phyloP scores from a whole-genome alignment of 768 basidiomycete species.

The Coprinopsis marcescibilis region DNA sequence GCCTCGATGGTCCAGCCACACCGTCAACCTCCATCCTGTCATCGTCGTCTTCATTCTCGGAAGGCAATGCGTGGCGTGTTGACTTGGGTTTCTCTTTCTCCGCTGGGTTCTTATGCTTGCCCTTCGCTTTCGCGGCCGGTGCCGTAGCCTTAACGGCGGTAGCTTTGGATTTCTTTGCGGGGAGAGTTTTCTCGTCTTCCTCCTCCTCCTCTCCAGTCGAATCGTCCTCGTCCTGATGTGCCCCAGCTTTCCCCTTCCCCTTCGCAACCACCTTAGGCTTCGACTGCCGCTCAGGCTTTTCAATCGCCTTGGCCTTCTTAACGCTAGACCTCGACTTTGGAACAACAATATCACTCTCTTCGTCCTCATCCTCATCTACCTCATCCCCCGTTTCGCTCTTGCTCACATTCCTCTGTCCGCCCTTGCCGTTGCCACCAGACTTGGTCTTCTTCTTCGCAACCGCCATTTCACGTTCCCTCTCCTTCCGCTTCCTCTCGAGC shows the following conservation, averaged over 20 bases:
- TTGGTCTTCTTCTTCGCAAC: conserved; percentile 2
- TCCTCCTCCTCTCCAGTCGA: conserved; percentile 8
- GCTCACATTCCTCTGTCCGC: neutral
- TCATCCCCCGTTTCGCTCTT: conserved; percentile 2
- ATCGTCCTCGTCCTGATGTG: conserved; percentile 4
- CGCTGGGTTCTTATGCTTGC: conserved; percentile 1
- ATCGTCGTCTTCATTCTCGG: conserved; percentile 1
- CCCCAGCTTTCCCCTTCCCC: neutral
- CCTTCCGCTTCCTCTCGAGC: conserved; percentile 11
- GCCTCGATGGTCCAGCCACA: neutral
- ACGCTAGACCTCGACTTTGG: neutral
- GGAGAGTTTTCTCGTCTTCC: conserved; percentile 3
- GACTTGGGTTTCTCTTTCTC: neutral
- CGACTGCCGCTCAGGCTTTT: neutral
- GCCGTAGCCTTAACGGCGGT: conserved; percentile 2
- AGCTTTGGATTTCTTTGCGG: neutral
- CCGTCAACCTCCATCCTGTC: neutral
- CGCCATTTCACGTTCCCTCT: conserved; percentile 3
- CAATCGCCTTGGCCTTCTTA: conserved; percentile 4
- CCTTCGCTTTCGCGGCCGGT: conserved; percentile 6
- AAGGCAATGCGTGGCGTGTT: neutral
- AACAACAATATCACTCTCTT: neutral
- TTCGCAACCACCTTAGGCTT: conserved; percentile 1
- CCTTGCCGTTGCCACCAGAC: neutral
- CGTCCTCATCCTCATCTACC: neutral